These are phyloP conservation scores for Amphicarpaea edgeworthii DNA, from an alignment of 306 rosid species.

Conservation along the genomic window DNA sequence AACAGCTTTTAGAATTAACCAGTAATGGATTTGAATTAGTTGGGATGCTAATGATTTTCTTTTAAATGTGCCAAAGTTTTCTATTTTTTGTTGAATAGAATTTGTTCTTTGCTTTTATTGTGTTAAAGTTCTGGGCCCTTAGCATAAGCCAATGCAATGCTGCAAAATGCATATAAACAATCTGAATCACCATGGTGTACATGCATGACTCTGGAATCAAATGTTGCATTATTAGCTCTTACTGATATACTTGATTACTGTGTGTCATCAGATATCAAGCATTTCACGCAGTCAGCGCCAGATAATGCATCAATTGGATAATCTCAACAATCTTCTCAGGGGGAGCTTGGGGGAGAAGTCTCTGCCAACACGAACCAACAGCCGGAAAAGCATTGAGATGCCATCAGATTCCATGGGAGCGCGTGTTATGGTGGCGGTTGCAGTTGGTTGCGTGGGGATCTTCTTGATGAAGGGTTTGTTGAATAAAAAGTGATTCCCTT, in stretches of 20 bases:
- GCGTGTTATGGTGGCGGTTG: conserved; percentile 56
- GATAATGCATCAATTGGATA: conserved; percentile 82
- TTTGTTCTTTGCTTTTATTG: neutral
- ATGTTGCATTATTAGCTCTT: conserved; percentile 29
- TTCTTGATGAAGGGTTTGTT: conserved; percentile 67
- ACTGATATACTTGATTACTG: conserved; percentile 6
- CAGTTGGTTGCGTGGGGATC: conserved; percentile 77
- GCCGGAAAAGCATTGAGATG: conserved; percentile 52
- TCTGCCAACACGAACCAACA: conserved; percentile 60
- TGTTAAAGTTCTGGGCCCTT: neutral
- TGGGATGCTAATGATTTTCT: neutral
- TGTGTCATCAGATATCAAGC: conserved; percentile 64
- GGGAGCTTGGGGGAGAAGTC: conserved; percentile 60
- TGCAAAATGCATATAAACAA: neutral
- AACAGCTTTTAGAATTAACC: conserved; percentile 1
- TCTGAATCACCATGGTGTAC: neutral
- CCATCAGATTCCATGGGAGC: conserved; percentile 51
- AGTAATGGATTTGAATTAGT: neutral
- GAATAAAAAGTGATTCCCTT: conserved; percentile 56
- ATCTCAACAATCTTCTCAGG: conserved; percentile 72
- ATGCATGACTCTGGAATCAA: conserved; percentile 12
- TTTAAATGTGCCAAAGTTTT: neutral
- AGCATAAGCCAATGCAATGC: neutral
- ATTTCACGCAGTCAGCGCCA: conserved; percentile 83
- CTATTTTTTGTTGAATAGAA: neutral